Conservation (phyloP, 106 monocot species). For the Dendrobium huoshanense region DNA sequence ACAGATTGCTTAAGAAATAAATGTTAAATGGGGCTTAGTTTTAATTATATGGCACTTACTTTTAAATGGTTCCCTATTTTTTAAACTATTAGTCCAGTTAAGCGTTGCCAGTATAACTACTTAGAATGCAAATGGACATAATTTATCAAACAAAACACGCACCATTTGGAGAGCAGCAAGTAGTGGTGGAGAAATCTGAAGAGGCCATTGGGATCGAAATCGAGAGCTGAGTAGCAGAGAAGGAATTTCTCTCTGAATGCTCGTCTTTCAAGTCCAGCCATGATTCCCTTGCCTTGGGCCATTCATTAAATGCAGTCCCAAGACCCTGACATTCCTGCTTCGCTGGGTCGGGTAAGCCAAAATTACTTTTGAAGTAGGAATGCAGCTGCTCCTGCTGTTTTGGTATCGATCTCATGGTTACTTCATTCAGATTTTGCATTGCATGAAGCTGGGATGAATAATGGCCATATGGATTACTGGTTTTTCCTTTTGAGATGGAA, state of each 20-base stretch:
- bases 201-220: constrained; percentile 63
- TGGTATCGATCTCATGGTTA: constrained; percentile 22
- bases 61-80: no score
- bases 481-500: constrained; percentile 17
- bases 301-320: constrained; percentile 51
- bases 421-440: constrained; percentile 27
- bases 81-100: neutral
- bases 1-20: neutral
- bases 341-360: constrained; percentile 16
- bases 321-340: constrained; percentile 33
- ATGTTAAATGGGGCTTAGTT: neutral
- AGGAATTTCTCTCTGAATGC: constrained; percentile 35
- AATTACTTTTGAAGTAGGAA: constrained; percentile 25
- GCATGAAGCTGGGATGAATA: constrained; percentile 31
- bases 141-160: neutral
- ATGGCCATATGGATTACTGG: constrained; percentile 6
- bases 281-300: constrained; percentile 40
- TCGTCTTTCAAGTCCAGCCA: constrained; percentile 47
- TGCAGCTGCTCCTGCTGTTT: constrained; percentile 26
- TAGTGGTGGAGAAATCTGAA: constrained; percentile 41
- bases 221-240: constrained; percentile 52
- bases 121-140: neutral
- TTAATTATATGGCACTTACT: neutral
- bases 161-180: constrained; percentile 28
- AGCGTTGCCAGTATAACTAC: neutral